phyloP scores from a whole-genome alignment of 495 filamentous ascomycete species.

The Penicillium silybi region DNA sequence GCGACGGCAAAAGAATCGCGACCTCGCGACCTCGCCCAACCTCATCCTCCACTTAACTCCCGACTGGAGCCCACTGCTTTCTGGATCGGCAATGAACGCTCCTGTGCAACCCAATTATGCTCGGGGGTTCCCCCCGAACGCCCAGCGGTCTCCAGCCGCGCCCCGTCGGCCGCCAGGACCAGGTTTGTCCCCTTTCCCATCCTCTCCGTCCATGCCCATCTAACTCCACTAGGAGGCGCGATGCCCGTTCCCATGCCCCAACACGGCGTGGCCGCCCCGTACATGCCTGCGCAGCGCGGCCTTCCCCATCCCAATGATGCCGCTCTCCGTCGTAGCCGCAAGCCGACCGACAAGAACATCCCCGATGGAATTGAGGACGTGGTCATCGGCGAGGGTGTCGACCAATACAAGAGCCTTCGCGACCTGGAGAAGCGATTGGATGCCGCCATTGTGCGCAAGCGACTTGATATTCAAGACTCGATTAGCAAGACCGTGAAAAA shows the following conservation, averaged over 20 bases:
- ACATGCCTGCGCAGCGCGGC: constrained; percentile 39
- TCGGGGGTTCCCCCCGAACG: constrained; percentile 40
- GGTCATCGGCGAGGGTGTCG: constrained; percentile 73
- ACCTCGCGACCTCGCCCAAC: constrained; percentile 23
- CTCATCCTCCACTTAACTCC: constrained; percentile 22
- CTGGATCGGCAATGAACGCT: constrained; percentile 35
- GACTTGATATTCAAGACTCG: constrained; percentile 83
- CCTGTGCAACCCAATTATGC: constrained; percentile 44
- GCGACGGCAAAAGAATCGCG: constrained; percentile 42
- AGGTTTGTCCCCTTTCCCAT: constrained; percentile 30
- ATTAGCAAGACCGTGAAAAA: constrained; percentile 76
- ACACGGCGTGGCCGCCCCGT: constrained; percentile 39
- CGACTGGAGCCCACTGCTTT: constrained; percentile 12
- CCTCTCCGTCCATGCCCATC: constrained; percentile 8
- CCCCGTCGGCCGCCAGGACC: constrained; percentile 40
- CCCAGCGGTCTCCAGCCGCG: constrained; percentile 45
- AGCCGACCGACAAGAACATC: constrained; percentile 91
- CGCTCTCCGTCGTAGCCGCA: constrained; percentile 72
- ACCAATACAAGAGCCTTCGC: constrained; percentile 75
- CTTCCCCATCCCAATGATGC: constrained; percentile 40
- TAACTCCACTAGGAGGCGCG: constrained; percentile 22
- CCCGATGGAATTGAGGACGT: constrained; percentile 83
- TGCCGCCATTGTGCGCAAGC: constrained; percentile 91
- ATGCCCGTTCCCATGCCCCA: constrained; percentile 41
- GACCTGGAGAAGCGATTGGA: constrained; percentile 88